Conservation (phyloP, 2,329 filamentous ascomycete species). For the Pestalotiopsis fici region DNA sequence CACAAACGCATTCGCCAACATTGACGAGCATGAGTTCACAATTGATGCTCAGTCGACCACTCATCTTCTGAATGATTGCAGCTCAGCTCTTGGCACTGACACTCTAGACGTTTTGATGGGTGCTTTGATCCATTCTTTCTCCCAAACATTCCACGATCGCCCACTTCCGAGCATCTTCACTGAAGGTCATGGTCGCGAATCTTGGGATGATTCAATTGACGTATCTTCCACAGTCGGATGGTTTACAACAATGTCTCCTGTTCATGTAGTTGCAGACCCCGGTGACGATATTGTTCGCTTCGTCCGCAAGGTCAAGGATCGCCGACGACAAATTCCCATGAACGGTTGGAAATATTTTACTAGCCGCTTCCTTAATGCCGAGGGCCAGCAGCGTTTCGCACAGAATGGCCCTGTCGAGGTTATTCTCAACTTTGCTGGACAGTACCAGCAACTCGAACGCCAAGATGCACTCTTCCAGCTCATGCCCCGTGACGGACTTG, state of each 20-base stretch:
- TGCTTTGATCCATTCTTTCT: conserved; percentile 4
- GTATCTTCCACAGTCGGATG: conserved; percentile 1
- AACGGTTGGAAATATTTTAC: conserved; percentile 6
- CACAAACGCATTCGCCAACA: conserved; percentile 5
- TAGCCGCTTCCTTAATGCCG: background rate
- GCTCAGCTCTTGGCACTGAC: conserved; percentile 4
- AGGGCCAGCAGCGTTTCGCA: background rate
- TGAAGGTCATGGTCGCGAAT: conserved; percentile 6
- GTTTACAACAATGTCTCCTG: conserved; percentile 7
- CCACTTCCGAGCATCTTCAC: conserved; percentile 20
- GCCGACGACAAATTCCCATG: conserved; percentile 1
- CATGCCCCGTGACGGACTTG: conserved; percentile 47
- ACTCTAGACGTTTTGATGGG: conserved; percentile 10
- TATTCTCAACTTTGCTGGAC: conserved; percentile 49
- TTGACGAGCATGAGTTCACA: conserved; percentile 3
- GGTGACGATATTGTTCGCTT: background rate
- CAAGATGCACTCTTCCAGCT: conserved; percentile 50
- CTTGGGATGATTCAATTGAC: conserved; percentile 6
- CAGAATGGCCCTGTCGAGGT: background rate
- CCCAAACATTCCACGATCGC: conserved; percentile 1
- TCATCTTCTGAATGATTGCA: conserved; percentile 9
- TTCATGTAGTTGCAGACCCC: background rate
- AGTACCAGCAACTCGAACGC: conserved; percentile 44
- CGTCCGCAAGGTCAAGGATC: conserved; percentile 3
- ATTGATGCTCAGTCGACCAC: background rate